Evolutionary conservation across 306 rosid genomes (phyloP), one percentile per base, ranked within the genome.

Genomic region (Arachis hypogaea): DNA sequence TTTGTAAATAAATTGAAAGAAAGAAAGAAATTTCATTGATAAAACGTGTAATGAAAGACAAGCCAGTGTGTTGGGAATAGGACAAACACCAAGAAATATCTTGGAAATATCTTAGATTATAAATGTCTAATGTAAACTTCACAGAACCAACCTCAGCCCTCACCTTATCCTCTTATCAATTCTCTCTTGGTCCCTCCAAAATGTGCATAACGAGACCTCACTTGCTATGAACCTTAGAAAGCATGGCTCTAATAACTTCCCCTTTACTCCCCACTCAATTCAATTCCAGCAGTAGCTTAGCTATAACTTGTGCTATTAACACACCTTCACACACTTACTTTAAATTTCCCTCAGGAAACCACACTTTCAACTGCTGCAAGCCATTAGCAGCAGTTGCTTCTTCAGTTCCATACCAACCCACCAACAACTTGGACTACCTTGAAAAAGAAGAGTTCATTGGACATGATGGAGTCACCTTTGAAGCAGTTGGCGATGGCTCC

Each of bases 381-480:
- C 79, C 81, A 65, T 68, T 78, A 57, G 76, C 92, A 33, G 92
- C 70, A 62, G 93, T 33, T 33, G 38, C 38, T 33, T 33, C 96
- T 73, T 89, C 96, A 62, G 75, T 88, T 5, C 87, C 98, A 59
- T 82, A 71, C 83, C 83, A 87, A 73, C 96, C 97, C 38, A 63
- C 86, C 78, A 87, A 85, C 78, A 87, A 85, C 57, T 82, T 75
- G 50, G 97, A 93, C 16, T 90, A 85, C 83, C 72, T 93, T 68
- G 81, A 88, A 70, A 81, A 75, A 64, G 97, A 88, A 67, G 97
- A 88, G 64, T 93, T 90, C 86, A 77, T 85, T 70, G 93, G 93
- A n/a, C 93, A 83, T 71, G 98, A 83, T 71, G 98, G 98, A 77
- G 97, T 93, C 47, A 83, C 85, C 10, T 93, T 93, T 81, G 91